Conservation (phyloP, 768 basidiomycete species). For the Amanita molliuscula region DNA sequence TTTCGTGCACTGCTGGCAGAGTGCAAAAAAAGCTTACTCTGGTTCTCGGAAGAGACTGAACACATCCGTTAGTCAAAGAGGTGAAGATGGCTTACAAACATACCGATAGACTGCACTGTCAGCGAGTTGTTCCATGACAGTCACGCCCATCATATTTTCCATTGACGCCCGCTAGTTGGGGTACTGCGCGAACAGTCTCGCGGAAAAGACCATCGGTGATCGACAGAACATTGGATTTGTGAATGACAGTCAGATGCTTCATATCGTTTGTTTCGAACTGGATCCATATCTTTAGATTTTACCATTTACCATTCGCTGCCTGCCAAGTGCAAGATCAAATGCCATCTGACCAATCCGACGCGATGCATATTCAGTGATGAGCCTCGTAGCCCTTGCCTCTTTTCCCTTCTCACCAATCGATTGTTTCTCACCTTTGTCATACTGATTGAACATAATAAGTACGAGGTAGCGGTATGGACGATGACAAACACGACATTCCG, state of each 20-base stretch:
- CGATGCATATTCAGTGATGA: conserved; percentile 90
- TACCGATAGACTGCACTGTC: conserved; percentile 97
- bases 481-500: conserved; percentile 80
- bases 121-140: conserved; percentile 88
- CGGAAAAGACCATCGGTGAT: conserved; percentile 96
- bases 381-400: conserved; percentile 85
- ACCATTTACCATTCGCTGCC: conserved; percentile 60
- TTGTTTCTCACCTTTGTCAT: conserved; percentile 87
- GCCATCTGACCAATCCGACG: conserved; percentile 90
- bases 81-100: conserved; percentile 10
- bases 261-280: conserved; percentile 6
- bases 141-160: conserved; percentile 63
- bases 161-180: conserved; percentile 28
- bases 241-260: conserved; percentile 89
- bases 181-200: conserved; percentile 78
- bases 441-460: conserved; percentile 34
- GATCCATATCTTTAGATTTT: not conserved
- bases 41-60: conserved; percentile 92
- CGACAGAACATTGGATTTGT: conserved; percentile 95
- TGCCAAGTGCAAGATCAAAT: conserved; percentile 74
- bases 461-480: not conserved
- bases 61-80: not conserved
- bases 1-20: conserved; percentile 1
- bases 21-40: conserved; percentile 41
- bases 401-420: conserved; percentile 54